Base-by-base conservation (phyloP, 2,329 filamentous ascomycete species). In the Xylariaceae sp. region DNA sequence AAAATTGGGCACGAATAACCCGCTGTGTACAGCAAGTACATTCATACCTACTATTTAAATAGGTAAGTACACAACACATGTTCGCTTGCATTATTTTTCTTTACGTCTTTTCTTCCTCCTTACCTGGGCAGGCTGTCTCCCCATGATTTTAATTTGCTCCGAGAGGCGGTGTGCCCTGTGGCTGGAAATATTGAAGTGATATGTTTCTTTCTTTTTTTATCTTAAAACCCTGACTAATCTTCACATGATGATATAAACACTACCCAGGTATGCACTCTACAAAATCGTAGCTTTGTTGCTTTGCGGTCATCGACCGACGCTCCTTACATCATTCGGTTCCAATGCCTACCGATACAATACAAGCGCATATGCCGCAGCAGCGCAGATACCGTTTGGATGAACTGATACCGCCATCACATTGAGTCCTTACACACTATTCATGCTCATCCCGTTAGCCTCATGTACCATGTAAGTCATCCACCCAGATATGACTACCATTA, bases 391-490 rank as follows among this genome's bases (percentile, higher is more conserved):
- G 52, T 53, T 51, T 56, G 42, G 51, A 55, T 51, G 54, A 54
- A 60, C 60, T 51, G 57, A 57, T 56, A 60, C 32, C 51, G 50
- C 49, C 54, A 62, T 60, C 60, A 57, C 58, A 62, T 57, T 57
- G 60, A 62, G 37, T 52, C 54, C 60, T 57, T 58, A 60, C n/a
- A n/a, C n/a, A n/a, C 60, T 58, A 62, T 62, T 54, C 54, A 54
- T 54, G 54, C 48, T 56, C 57, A 52, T 62, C 60, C 56, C 52
- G 54, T 57, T 62, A 62, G 60, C 60, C 50, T 62, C 60, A 60
- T 62, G 60, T 62, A 60, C 60, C 54, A 60, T 62, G 57, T 62
- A 62, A 60, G 60, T 62, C 60, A 62, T 57, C 60, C 57, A 60
- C 57, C 54, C 54, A 47, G 52, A 40, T 56, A 37, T 10, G n/a